Conservation (phyloP, 2,329 filamentous ascomycete genomes). For the Penicillium nordicum region DNA sequence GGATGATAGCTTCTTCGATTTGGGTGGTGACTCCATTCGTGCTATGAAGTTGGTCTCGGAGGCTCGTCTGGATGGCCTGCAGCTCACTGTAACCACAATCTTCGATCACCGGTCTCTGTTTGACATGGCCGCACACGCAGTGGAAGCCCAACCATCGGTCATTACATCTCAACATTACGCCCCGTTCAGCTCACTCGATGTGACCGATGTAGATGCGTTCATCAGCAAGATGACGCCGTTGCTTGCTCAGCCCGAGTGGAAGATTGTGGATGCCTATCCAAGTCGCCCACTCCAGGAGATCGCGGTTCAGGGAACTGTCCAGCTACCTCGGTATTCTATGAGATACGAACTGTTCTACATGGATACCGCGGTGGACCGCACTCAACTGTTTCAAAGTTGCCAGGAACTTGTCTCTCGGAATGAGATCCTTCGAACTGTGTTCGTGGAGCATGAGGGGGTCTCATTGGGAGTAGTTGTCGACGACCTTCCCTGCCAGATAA, state of each 20-base stretch:
- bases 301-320: conserved; percentile 55
- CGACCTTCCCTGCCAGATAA: conserved; percentile 42
- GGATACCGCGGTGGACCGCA: conserved; percentile 45
- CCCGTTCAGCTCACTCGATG: neutral
- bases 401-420: conserved; percentile 52
- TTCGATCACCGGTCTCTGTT: conserved; percentile 43
- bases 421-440: conserved; percentile 60
- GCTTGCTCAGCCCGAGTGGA: conserved; percentile 41
- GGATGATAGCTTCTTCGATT: conserved; percentile 55
- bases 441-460: conserved; percentile 41
- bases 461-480: conserved; percentile 9
- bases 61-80: conserved; percentile 48
- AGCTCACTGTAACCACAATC: conserved; percentile 55
- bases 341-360: conserved; percentile 62
- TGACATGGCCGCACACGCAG: conserved; percentile 1
- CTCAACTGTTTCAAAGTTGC: conserved; percentile 49
- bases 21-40: conserved; percentile 56
- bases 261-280: conserved; percentile 52
- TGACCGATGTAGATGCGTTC: neutral
- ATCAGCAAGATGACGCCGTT: neutral
- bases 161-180: neutral
- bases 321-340: conserved; percentile 57
- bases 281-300: conserved; percentile 55
- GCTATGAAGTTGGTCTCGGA: conserved; percentile 61
- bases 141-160: neutral